Evolutionary conservation across 352 stramenopile genomes (phyloP).

Genomic region (Phytophthora fragariaefolia): DNA sequence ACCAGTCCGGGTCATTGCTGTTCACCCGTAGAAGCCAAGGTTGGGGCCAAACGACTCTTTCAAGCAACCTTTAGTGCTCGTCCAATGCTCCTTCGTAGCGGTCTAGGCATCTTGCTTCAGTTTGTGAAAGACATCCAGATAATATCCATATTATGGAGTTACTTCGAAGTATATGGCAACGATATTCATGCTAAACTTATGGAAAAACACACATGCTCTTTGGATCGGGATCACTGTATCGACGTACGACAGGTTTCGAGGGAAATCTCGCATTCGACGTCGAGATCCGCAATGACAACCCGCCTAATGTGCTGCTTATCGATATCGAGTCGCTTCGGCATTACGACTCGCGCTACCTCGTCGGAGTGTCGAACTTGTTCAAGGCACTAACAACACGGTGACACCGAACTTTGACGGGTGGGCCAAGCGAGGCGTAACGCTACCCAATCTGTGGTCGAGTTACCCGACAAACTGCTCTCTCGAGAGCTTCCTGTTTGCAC

Average conservation of each 20-base stretch:
- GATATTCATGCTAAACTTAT: too few relatives aligned
- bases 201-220: conserved; percentile 54
- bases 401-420: conserved; percentile 55
- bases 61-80: too few relatives aligned
- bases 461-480: conserved; percentile 53
- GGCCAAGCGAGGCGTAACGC: conserved; percentile 48
- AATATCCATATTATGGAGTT: too few relatives aligned
- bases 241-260: conserved; percentile 45
- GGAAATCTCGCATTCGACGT: conserved; percentile 51
- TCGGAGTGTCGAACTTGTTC: conserved; percentile 45
- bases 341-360: conserved; percentile 53
- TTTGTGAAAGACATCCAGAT: too few relatives aligned
- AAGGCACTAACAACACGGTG: conserved; percentile 29
- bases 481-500: conserved; percentile 52
- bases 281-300: conserved; percentile 30
- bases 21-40: too few relatives aligned
- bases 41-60: too few relatives aligned
- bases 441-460: conserved; percentile 63
- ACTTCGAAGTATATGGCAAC: too few relatives aligned
- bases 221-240: conserved; percentile 38
- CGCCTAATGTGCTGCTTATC: conserved; percentile 54
- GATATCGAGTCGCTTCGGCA: conserved; percentile 56
- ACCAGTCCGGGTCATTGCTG: too few relatives aligned
- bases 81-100: too few relatives aligned
- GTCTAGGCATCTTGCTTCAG: too few relatives aligned